A percentile compares a stretch with the other conserved stretches of the same genome.
These are phyloP conservation scores for Colletotrichum spinosum DNA, from an alignment of 2,329 filamentous ascomycete species.

Conservation along the genomic window DNA sequence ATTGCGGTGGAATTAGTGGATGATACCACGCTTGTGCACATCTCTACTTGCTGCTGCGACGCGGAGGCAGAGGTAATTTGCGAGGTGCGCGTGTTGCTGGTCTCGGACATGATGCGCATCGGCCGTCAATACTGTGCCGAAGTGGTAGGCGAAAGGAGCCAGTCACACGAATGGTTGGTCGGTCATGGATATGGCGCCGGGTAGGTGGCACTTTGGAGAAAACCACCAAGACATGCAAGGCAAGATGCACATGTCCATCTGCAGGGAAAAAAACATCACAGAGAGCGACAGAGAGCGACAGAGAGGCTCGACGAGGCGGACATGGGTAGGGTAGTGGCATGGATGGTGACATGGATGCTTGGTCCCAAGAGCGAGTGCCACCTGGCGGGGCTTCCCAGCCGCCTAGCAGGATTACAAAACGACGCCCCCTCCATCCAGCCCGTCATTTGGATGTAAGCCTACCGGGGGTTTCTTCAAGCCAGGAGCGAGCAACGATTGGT, in stretches of 20 bases:
- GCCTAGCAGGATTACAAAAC: conserved; percentile 14
- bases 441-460: conserved; percentile 17
- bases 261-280: background rate
- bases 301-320: conserved; percentile 13
- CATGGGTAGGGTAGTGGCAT: background rate
- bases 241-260: conserved; percentile 37
- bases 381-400: conserved; percentile 18
- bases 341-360: conserved; percentile 6
- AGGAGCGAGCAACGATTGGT: conserved; percentile 10
- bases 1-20: no score
- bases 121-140: conserved; percentile 41
- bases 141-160: conserved; percentile 3
- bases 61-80: no score
- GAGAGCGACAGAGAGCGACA: background rate
- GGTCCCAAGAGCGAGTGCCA: conserved; percentile 25
- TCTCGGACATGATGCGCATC: conserved; percentile 32
- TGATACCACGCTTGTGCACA: no score
- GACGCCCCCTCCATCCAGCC: conserved; percentile 16
- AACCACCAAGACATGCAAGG: conserved; percentile 37
- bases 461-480: background rate
- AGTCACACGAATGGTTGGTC: conserved; percentile 1
- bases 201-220: conserved; percentile 35
- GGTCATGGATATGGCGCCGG: conserved; percentile 14
- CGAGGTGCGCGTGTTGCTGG: conserved; percentile 6
- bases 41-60: no score